These are phyloP conservation scores for Nephelium lappaceum DNA, from an alignment of 345 rosid genomes.

Conservation along the genomic window DNA sequence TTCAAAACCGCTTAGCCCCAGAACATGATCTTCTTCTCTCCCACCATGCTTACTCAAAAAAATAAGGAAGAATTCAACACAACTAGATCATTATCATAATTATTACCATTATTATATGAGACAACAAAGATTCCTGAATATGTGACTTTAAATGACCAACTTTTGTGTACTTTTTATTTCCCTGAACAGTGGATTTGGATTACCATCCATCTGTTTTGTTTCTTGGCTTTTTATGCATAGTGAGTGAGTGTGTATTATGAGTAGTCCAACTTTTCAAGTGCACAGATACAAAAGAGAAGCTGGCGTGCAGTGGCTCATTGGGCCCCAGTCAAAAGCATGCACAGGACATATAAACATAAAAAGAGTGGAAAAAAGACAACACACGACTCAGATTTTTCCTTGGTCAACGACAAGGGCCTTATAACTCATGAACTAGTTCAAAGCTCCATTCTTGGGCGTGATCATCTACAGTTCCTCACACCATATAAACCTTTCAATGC, in stretches of 20 bases:
- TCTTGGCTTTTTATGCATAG: not conserved
- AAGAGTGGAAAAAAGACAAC: not conserved
- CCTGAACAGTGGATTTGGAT: not conserved
- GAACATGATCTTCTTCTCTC: not conserved
- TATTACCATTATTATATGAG: not conserved
- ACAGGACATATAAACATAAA: not conserved
- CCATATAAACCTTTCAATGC: not conserved
- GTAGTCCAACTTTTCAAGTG: not conserved
- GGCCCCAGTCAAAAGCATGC: conserved; percentile 16
- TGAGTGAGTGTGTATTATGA: not conserved
- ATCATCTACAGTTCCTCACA: not conserved
- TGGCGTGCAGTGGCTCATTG: not conserved
- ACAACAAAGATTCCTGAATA: conserved; percentile 4
- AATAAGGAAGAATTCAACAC: not conserved
- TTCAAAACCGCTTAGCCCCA: not conserved
- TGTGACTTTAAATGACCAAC: conserved; percentile 10
- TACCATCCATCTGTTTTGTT: not conserved
- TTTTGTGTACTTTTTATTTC: not conserved
- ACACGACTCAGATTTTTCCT: too few relatives aligned
- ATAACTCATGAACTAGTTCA: not conserved
- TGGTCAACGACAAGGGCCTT: conserved; percentile 9
- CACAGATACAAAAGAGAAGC: conserved; percentile 4
- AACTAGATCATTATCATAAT: not conserved
- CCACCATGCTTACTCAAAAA: conserved; percentile 10
- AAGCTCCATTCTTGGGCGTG: not conserved